Base-by-base conservation (phyloP, 306 rosid species). In the Heteromeles arbutifolia region DNA sequence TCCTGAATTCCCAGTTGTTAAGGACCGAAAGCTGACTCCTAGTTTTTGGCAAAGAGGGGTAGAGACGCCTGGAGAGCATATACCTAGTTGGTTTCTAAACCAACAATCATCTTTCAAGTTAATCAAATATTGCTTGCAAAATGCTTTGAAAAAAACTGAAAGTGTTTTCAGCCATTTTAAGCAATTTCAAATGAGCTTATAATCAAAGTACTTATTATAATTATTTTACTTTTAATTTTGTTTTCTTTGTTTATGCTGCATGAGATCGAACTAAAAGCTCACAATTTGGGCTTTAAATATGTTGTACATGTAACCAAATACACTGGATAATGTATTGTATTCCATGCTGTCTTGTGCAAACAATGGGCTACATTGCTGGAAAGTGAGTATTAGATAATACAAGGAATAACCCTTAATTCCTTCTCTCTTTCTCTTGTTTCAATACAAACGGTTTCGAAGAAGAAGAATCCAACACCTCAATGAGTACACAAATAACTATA, bases 1-100 rank as follows among this genome's bases (percentile, higher is more conserved):
- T 72, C 96, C 93, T 52, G 77, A 69, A 45, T 93, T 93, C 83
- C 98, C 97, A 8, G 79, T 89, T 61, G 78, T 82, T 57, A 91
- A 85, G 77, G 91, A 88, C 74, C 78, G 88, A 24, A 85, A 83
- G 74, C 78, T 76, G 80, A 64, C 82, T 67, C 90, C 87, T 19
- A 93, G 87, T 44, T 88, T 88, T 80, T 77, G 28, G 54, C 96
- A 86, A 82, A 82, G 15, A 7, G 90, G 86, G 59, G 86, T 86
- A 76, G 91, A 88, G 75, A 85, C 97, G 80, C 89, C 89, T 0
- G 85, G 76, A 29, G 91, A 88, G 66, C 96, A 91, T 81, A 88
- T 93, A 79, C 97, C 98, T 54, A 66, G 87, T 54, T 44, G 50
- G 17, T 44, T 44, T 44, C 12, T 44, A 11, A 44, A 44, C 50